phyloP scores from a whole-genome alignment of 306 rosid genomes.

The Lathyrus tuberosus region DNA sequence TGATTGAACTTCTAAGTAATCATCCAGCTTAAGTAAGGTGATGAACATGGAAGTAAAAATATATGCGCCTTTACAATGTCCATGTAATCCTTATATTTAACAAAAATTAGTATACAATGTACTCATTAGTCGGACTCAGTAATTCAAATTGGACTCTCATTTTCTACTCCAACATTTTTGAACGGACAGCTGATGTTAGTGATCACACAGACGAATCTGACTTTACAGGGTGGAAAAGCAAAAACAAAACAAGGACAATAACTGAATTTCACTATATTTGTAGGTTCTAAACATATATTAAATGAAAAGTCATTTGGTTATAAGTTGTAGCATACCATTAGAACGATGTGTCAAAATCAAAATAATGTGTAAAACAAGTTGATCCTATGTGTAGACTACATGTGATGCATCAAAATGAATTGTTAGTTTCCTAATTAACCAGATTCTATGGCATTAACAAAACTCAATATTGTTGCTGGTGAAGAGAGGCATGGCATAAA shows the following conservation, averaged over 20 bases:
- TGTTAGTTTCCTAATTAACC: not conserved
- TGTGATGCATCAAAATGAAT: not conserved
- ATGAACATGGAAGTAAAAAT: not conserved
- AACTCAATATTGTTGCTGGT: not conserved
- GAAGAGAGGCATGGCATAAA: not conserved
- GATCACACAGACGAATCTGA: not conserved
- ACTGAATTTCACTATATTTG: not conserved
- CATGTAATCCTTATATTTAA: not conserved
- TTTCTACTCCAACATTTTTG: not conserved
- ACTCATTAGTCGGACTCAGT: not conserved
- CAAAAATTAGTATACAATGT: not conserved
- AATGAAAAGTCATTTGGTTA: too few relatives aligned
- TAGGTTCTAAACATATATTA: not conserved
- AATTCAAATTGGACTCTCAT: not conserved
- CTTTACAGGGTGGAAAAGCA: too few relatives aligned
- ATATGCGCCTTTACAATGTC: not conserved
- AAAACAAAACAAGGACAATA: not conserved
- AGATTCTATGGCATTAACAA: not conserved
- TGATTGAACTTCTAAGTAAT: slow-evolving; percentile 7
- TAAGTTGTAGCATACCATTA: too few relatives aligned
- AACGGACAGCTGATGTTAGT: too few relatives aligned
- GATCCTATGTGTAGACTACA: not conserved
- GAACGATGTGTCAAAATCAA: too few relatives aligned
- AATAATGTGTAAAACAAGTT: not conserved
- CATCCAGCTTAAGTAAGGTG: not conserved